These are phyloP conservation scores for Pleurozium schreberi DNA, from an alignment of 225 moss, liverwort and hornwort species.

Conservation along the genomic window DNA sequence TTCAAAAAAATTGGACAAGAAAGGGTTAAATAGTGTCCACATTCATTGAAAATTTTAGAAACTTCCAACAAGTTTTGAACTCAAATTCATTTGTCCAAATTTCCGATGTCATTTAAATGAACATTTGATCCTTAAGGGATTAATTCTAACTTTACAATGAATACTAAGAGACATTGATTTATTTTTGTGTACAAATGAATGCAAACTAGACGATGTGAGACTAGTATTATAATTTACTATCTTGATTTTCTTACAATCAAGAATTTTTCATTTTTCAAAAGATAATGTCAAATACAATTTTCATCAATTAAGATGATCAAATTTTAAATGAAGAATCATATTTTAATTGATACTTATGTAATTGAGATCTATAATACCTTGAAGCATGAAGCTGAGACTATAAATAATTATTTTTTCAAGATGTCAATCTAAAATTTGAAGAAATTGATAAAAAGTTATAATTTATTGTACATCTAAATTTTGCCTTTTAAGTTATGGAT, in stretches of 20 bases:
- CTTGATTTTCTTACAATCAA: background rate
- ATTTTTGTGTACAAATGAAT: background rate
- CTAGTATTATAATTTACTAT: too few species aligned
- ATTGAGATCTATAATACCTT: background rate
- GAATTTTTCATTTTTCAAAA: background rate
- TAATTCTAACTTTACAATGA: too few species aligned
- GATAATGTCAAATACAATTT: too few species aligned
- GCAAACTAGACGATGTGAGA: background rate
- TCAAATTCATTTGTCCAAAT: background rate
- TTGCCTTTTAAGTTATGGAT: background rate
- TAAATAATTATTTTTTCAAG: background rate
- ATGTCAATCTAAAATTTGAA: background rate
- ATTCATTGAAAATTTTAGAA: background rate
- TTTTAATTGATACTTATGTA: background rate
- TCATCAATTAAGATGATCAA: background rate
- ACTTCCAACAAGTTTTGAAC: background rate
- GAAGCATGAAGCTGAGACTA: too few species aligned
- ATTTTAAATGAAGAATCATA: background rate
- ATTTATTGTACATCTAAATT: background rate
- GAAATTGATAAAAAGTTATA: background rate
- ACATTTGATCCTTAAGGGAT: background rate
- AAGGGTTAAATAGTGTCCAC: rapidly evolving
- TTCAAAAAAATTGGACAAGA: rapidly evolving
- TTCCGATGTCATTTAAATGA: background rate
- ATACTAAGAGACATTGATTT: too few species aligned